Base-by-base conservation (phyloP, 441 rosid species). In the Aleurites moluccanus region DNA sequence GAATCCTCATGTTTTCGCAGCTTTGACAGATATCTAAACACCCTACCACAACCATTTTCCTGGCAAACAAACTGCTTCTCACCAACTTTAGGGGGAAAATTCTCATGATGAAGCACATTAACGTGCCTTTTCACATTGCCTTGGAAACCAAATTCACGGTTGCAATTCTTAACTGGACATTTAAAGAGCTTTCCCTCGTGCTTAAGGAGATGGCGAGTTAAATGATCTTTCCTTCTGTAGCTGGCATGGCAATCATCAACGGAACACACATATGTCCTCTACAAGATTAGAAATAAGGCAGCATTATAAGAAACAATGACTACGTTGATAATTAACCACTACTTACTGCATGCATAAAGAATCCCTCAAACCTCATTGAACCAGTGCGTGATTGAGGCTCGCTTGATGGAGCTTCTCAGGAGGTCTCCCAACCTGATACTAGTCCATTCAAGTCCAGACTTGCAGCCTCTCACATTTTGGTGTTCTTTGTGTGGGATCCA, bases 361-460 rank as follows among this genome's bases (percentile, higher is more conserved):
- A 74, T 44, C 73, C 82, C 64, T 70, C 89, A 77, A 86, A 90
- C 88, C 89, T 84, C 85, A 69, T 23, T 27, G 30, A 20, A 78
- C 64, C 66, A 72, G 25, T 1, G 90, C 89, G 94, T 94, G 98
- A 88, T 64, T n/a, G 85, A 89, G 97, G 98, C 91, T 73, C 70
- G 72, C 91, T 84, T 91, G 93, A 84, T 47, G 94, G 94, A 86
- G 94, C 94, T 89, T 91, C 96, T 92, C 94, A 90, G 96, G 97
- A 50, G 97, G 97, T 91, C 97, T 76, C 97, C 98, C 97, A 71
- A 77, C 97, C 96, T 90, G 97, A 92, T 91, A 92, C 97, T 92
- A 47, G 92, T 91, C 94, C 97, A 83, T 53, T 86, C 90, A 88
- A 86, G 88, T 56, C 63, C 25, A 75, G 60, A 82, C 68, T 69